These are phyloP conservation scores for Podila verticillata DNA, from an alignment of 192 early-diverging fungal species.

Conservation along the genomic window DNA sequence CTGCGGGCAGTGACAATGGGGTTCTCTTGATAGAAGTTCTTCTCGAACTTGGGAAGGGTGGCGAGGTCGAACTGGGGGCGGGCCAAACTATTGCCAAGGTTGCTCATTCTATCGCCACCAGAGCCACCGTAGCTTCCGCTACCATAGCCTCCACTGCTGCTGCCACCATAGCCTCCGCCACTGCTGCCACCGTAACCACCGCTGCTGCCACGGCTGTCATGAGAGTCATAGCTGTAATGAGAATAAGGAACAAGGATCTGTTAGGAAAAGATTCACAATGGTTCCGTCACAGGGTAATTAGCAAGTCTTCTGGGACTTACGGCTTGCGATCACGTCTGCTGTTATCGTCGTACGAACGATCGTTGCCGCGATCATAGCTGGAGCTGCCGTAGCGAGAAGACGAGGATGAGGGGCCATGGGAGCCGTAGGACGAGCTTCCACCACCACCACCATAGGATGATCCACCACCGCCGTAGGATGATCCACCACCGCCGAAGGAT, in stretches of 20 bases:
- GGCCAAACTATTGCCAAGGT: constrained; percentile 65
- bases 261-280: background rate
- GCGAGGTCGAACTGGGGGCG: constrained; percentile 74
- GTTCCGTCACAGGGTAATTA: background rate
- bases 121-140: constrained; percentile 54
- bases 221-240: constrained; percentile 47
- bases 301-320: constrained; percentile 22
- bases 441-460: constrained; percentile 25
- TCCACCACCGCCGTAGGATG: constrained; percentile 24
- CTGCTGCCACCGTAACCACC: constrained; percentile 38
- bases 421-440: constrained; percentile 33
- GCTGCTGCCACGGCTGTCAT: constrained; percentile 60
- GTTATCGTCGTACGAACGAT: constrained; percentile 70
- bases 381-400: constrained; percentile 32
- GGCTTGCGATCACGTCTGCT: constrained; percentile 73
- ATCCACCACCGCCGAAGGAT: constrained; percentile 27
- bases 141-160: constrained; percentile 22
- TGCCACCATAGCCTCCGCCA: constrained; percentile 32
- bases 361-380: constrained; percentile 60
- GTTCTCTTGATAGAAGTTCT: constrained; percentile 97
- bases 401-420: constrained; percentile 17
- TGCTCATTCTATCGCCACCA: constrained; percentile 62
- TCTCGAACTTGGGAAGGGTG: constrained; percentile 85
- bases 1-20: constrained; percentile 72
- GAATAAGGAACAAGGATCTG: background rate